A percentile compares a stretch with the other conserved stretches of the same genome.
Evolutionary conservation across 2,329 filamentous ascomycete genomes (phyloP).

Genomic region (Trichocomaceae sp.): DNA sequence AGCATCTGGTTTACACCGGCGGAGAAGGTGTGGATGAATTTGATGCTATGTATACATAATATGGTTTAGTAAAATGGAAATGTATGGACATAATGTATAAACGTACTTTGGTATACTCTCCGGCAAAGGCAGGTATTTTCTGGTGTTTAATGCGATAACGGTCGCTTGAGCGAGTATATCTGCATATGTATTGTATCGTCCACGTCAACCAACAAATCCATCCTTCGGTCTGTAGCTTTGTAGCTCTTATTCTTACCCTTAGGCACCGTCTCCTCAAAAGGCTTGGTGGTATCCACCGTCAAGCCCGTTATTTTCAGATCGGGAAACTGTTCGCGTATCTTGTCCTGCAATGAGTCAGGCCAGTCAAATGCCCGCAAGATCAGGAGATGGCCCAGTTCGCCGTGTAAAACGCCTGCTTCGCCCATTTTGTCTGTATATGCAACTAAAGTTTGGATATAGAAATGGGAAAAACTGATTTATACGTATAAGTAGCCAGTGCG

Average conservation of each 20-base stretch:
- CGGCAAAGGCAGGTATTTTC: constrained; percentile 7
- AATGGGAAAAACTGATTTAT: neutral
- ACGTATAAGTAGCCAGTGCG: neutral
- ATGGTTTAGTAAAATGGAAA: neutral
- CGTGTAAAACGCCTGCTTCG: constrained; percentile 2
- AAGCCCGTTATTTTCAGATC: constrained; percentile 2
- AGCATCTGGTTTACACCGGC: constrained; percentile 53
- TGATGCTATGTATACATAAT: constrained; percentile 25
- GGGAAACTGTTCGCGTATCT: constrained; percentile 7
- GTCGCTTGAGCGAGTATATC: constrained; percentile 7
- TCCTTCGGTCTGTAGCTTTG: neutral
- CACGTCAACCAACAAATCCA: neutral
- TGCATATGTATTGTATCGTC: neutral
- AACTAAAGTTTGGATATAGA: neutral
- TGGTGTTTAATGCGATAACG: constrained; percentile 3
- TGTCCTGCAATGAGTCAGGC: constrained; percentile 9
- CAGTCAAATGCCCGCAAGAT: constrained; percentile 4
- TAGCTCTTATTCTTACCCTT: neutral
- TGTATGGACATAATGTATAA: too few species aligned
- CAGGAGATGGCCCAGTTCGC: constrained; percentile 2
- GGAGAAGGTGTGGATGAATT: constrained; percentile 52
- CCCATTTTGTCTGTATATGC: neutral
- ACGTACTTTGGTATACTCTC: constrained; percentile 12
- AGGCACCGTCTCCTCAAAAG: constrained; percentile 9
- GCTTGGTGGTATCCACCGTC: constrained; percentile 1